These are phyloP conservation scores for Exophiala viscosa DNA, from an alignment of 2,329 filamentous ascomycete genomes.

Conservation along the genomic window DNA sequence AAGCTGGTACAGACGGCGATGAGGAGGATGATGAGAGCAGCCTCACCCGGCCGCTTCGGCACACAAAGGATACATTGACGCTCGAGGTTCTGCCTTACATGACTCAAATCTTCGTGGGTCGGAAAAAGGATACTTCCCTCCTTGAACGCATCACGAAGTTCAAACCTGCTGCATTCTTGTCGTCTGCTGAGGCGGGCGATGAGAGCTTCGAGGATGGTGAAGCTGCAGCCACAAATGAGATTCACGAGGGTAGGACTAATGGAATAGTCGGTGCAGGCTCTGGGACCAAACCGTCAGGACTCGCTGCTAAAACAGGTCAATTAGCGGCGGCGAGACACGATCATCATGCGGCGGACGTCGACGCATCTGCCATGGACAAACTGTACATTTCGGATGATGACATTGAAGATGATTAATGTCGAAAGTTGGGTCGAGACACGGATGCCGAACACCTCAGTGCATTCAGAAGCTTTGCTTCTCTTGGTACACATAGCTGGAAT, in stretches of 20 bases:
- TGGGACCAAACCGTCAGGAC: too few relatives aligned
- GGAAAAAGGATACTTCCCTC: conserved; percentile 46
- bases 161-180: conserved; percentile 13
- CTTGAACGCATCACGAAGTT: conserved; percentile 68
- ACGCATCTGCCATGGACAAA: conserved; percentile 59
- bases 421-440: not conserved
- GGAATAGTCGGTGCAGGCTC: too few relatives aligned
- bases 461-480: not conserved
- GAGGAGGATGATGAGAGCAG: not conserved
- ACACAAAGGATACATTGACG: conserved; percentile 67
- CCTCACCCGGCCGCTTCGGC: conserved; percentile 38
- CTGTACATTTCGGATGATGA: conserved; percentile 77
- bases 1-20: conserved; percentile 2
- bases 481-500: too few relatives aligned
- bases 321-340: too few relatives aligned
- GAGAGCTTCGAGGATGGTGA: conserved; percentile 46
- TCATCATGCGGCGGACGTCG: conserved; percentile 51
- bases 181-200: conserved; percentile 39
- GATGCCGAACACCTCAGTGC: not conserved
- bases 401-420: conserved; percentile 64
- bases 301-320: too few relatives aligned
- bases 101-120: conserved; percentile 55
- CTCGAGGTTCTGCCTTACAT: conserved; percentile 86
- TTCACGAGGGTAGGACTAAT: conserved; percentile 36
- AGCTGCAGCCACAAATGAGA: conserved; percentile 39